phyloP scores from a whole-genome alignment of 1,139 yeast species.

The Geotrichum histeridarum region DNA sequence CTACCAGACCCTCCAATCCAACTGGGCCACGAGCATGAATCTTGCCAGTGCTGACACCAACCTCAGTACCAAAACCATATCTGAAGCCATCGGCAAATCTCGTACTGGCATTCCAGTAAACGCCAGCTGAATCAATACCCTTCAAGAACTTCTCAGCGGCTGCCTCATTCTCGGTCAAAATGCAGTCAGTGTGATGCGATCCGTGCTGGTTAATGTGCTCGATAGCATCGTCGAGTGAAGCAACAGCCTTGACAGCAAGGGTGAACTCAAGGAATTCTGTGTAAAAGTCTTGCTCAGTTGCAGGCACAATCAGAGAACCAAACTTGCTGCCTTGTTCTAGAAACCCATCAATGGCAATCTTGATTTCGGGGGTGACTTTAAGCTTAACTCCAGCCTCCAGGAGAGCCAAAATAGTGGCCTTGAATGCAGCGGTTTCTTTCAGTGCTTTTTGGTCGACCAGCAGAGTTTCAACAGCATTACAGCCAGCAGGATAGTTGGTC shows the following conservation, averaged over 20 bases:
- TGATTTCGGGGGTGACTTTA: constrained; percentile 58
- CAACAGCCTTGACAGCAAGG: constrained; percentile 64
- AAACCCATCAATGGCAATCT: constrained; percentile 25
- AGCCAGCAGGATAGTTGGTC: constrained; percentile 96
- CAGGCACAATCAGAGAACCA: constrained; percentile 43
- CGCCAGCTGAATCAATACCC: constrained; percentile 92
- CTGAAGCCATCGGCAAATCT: constrained; percentile 98
- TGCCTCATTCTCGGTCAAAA: constrained; percentile 66
- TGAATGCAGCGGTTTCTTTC: constrained; percentile 36
- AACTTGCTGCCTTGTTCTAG: constrained; percentile 25
- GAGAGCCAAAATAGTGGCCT: constrained; percentile 46
- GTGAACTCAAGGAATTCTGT: constrained; percentile 81
- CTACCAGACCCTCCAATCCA: constrained; percentile 92
- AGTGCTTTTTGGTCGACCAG: constrained; percentile 57
- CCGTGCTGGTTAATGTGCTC: constrained; percentile 83
- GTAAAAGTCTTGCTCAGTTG: constrained; percentile 61
- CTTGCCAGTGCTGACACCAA: constrained; percentile 93
- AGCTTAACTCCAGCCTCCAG: constrained; percentile 64
- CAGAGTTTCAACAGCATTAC: constrained; percentile 91
- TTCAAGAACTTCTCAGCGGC: constrained; percentile 72
- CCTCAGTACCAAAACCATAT: constrained; percentile 97
- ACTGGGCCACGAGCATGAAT: constrained; percentile 99
- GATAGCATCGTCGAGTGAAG: constrained; percentile 63
- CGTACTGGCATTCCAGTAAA: constrained; percentile 97
- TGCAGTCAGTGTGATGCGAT: constrained; percentile 93